Conservation (phyloP, 305 asterid species). For the Ilex paraguariensis region DNA sequence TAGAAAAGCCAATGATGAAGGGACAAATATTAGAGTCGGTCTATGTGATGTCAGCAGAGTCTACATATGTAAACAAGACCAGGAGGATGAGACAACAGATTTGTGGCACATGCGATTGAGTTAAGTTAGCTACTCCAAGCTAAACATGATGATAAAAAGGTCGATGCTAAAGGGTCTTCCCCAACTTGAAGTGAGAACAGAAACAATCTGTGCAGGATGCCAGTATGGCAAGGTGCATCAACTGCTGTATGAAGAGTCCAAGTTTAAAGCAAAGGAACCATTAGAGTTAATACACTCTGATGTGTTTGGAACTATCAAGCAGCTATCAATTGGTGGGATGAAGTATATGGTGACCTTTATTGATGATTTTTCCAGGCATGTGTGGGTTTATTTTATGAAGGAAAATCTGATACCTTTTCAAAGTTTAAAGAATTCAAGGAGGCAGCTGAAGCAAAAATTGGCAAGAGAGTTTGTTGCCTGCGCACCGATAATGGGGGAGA, state of each 20-base stretch:
- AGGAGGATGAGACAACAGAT: neutral
- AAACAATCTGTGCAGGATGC: neutral
- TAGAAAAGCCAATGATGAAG: too few relatives aligned
- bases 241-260: neutral
- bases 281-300: neutral
- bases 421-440: neutral
- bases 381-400: neutral
- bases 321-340: neutral
- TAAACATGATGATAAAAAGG: neutral
- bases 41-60: neutral
- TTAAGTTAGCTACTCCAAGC: neutral
- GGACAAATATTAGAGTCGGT: too few relatives aligned
- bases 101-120: neutral
- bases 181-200: neutral
- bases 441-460: neutral
- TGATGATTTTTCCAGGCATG: neutral
- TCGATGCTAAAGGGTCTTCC: neutral
- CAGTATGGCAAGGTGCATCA: too few relatives aligned
- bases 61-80: neutral
- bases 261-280: neutral
- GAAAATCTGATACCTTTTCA: neutral
- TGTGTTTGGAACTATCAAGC: neutral
- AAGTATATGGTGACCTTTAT: neutral
- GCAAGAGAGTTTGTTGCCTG: neutral
- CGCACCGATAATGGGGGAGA: neutral